phyloP scores from a whole-genome alignment of 2,329 filamentous ascomycete genomes.

The Fusarium burgessii region DNA sequence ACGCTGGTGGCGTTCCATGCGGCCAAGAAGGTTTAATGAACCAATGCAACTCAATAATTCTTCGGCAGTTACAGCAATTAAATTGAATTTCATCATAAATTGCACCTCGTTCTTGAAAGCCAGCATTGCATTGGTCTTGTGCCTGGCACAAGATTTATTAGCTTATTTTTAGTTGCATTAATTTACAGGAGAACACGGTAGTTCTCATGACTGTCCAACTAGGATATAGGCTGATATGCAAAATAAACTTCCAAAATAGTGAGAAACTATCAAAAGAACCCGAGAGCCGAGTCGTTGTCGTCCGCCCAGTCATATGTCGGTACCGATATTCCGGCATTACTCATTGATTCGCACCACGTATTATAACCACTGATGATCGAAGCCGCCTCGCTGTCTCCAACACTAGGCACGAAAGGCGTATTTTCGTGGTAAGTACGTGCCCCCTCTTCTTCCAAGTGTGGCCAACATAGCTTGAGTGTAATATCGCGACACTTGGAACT shows the following conservation, averaged over 20 bases:
- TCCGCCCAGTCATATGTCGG: slow-evolving; percentile 34
- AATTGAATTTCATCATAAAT: background rate
- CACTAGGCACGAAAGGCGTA: slow-evolving; percentile 13
- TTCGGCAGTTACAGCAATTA: background rate
- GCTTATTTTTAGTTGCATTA: background rate
- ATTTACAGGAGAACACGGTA: background rate
- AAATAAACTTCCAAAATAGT: background rate
- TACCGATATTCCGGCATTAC: slow-evolving; percentile 14
- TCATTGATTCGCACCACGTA: slow-evolving; percentile 37
- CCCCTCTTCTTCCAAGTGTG: slow-evolving; percentile 25
- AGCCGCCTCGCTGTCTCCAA: slow-evolving; percentile 30
- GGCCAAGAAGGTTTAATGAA: background rate
- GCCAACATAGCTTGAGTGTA: slow-evolving; percentile 37
- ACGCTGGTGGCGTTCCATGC: background rate
- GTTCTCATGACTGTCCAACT: background rate
- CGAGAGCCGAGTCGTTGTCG: slow-evolving; percentile 20
- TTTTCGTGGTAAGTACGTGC: slow-evolving; percentile 17
- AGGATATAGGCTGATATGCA: background rate
- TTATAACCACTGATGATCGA: slow-evolving; percentile 37
- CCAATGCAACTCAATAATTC: background rate
- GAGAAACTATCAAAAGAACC: slow-evolving; percentile 13
- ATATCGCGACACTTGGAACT: slow-evolving; percentile 40
- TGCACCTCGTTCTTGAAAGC: background rate
- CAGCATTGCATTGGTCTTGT: background rate
- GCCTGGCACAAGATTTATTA: background rate